Conservation (phyloP, 495 filamentous ascomycete species). For the Xylaria flabelliformis region DNA sequence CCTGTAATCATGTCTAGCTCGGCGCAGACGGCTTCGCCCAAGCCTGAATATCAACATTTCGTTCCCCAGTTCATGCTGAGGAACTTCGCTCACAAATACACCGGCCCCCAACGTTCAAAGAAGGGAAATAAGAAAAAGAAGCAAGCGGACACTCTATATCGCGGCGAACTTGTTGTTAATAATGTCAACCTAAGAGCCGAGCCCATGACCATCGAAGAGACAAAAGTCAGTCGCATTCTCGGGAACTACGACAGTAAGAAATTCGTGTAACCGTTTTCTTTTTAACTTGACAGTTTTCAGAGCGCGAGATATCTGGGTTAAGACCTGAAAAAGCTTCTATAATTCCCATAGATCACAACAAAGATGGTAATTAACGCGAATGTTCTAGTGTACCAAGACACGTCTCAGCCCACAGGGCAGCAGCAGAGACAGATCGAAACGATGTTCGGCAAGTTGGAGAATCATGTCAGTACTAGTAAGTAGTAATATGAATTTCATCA, state of each 20-base stretch:
- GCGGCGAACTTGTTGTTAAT: conserved; percentile 35
- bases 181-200: conserved; percentile 34
- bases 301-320: no score
- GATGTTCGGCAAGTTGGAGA: conserved; percentile 45
- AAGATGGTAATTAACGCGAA: no score
- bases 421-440: conserved; percentile 48
- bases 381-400: conserved; percentile 47
- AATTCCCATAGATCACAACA: no score
- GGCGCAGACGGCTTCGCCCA: neutral
- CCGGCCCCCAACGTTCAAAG: conserved; percentile 9
- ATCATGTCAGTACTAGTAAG: conserved; percentile 31
- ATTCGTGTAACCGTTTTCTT: no score
- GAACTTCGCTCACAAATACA: conserved; percentile 48
- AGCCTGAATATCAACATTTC: conserved; percentile 54
- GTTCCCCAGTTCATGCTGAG: conserved; percentile 55
- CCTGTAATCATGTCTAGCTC: neutral
- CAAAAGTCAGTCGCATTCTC: conserved; percentile 45
- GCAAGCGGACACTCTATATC: conserved; percentile 33
- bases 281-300: no score
- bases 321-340: no score
- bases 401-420: conserved; percentile 26
- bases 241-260: conserved; percentile 43
- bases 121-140: conserved; percentile 29
- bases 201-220: conserved; percentile 36
- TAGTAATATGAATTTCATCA: neutral